phyloP scores from a whole-genome alignment of 2,329 filamentous ascomycete genomes.

The Teratosphaeria epicoccoides region DNA sequence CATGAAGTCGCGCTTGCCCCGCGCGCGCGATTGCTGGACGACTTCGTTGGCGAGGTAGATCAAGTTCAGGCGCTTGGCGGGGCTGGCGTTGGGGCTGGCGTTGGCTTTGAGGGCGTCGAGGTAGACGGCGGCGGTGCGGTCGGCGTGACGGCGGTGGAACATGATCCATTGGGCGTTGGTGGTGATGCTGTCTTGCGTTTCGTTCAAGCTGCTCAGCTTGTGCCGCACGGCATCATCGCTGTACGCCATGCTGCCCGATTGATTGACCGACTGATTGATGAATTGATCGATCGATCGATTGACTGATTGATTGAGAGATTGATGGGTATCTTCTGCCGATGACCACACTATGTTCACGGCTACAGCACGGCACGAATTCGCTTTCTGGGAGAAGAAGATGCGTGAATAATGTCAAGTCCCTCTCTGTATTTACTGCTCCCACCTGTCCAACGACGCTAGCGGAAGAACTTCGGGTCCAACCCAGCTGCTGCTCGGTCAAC shows the following conservation, averaged over 20 bases:
- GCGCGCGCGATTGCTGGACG: constrained; percentile 87
- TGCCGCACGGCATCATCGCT: constrained; percentile 90
- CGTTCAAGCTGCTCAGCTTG: constrained; percentile 89
- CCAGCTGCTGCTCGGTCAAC: background rate
- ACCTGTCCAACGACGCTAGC: background rate
- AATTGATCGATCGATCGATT: too few relatives aligned
- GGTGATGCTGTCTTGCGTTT: constrained; percentile 94
- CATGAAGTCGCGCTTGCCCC: constrained; percentile 85
- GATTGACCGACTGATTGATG: too few relatives aligned
- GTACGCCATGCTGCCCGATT: constrained; percentile 72
- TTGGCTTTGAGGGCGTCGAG: constrained; percentile 81
- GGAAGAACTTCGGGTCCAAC: background rate
- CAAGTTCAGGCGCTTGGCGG: constrained; percentile 76
- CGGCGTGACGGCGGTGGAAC: constrained; percentile 92
- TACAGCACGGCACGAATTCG: background rate
- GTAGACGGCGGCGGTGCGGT: constrained; percentile 87
- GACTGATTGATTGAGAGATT: background rate
- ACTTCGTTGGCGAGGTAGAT: constrained; percentile 97
- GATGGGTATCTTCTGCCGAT: too few relatives aligned
- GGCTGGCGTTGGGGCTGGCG: constrained; percentile 58
- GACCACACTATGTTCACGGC: too few relatives aligned
- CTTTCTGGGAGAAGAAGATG: too few relatives aligned
- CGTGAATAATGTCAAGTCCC: too few relatives aligned
- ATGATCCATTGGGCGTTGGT: constrained; percentile 98
- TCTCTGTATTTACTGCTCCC: too few relatives aligned